These are phyloP conservation scores for Phoma sp. DNA, from an alignment of 2,329 filamentous ascomycete genomes.

Conservation along the genomic window DNA sequence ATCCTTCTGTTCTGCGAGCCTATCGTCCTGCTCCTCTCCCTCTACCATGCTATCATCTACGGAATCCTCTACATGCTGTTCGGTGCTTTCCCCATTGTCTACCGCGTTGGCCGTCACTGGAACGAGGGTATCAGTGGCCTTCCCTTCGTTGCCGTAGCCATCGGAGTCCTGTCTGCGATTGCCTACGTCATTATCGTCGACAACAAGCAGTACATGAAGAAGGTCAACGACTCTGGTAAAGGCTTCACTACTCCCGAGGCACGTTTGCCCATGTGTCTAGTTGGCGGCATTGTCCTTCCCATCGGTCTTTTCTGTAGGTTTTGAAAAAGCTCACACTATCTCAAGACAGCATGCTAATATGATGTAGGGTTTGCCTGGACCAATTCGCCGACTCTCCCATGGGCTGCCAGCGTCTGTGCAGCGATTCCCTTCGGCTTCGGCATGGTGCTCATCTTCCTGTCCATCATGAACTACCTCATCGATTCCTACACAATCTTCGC, in stretches of 20 bases:
- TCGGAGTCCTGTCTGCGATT: conserved; percentile 69
- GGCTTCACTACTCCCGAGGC: conserved; percentile 70
- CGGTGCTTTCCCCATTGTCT: conserved; percentile 64
- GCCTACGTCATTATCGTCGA: conserved; percentile 53
- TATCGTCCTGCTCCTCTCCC: conserved; percentile 67
- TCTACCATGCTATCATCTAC: conserved; percentile 66
- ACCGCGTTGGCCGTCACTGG: conserved; percentile 55
- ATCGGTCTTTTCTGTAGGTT: conserved; percentile 48
- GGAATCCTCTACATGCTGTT: conserved; percentile 59
- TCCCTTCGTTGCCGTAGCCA: conserved; percentile 70
- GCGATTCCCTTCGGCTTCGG: conserved; percentile 63
- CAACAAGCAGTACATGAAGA: conserved; percentile 47
- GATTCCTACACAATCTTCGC: conserved; percentile 72
- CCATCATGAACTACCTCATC: conserved; percentile 51
- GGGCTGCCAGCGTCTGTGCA: conserved; percentile 61
- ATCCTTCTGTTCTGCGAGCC: conserved; percentile 72
- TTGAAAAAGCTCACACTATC: background rate
- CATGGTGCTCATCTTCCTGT: conserved; percentile 70
- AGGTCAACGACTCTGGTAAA: conserved; percentile 52
- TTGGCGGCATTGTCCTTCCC: conserved; percentile 68
- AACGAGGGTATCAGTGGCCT: conserved; percentile 46
- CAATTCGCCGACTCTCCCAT: conserved; percentile 59
- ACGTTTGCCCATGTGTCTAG: conserved; percentile 65
- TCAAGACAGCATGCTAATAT: background rate
- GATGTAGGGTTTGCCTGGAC: conserved; percentile 47